These are phyloP conservation scores for Melanomma pulvis-pyrius DNA, from an alignment of 495 filamentous ascomycete genomes.

Conservation along the genomic window DNA sequence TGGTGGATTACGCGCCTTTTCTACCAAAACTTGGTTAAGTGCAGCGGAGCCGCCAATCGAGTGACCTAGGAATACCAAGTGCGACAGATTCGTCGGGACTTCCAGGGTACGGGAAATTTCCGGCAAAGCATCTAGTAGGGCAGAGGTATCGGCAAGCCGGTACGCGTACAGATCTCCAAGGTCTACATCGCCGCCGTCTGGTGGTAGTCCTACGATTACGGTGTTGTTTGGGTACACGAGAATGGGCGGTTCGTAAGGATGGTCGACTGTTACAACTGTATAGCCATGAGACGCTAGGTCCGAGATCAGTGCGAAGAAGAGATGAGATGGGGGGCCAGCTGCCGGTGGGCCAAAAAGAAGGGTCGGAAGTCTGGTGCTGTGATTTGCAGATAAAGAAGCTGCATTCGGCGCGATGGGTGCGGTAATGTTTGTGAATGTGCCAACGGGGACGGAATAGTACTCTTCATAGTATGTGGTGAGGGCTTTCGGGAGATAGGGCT, in stretches of 20 bases:
- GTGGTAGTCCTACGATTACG: conserved; percentile 6
- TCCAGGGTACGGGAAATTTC: background rate
- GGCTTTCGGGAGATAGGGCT: background rate
- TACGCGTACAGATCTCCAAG: background rate
- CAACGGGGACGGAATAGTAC: background rate
- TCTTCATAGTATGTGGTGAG: conserved; percentile 2
- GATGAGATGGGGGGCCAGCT: conserved; percentile 5
- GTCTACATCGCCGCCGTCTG: background rate
- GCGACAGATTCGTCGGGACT: conserved; percentile 1
- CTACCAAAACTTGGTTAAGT: conserved; percentile 36
- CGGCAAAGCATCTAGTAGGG: conserved; percentile 16
- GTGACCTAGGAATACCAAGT: conserved; percentile 45
- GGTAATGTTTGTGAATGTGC: conserved; percentile 20
- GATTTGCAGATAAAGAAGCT: background rate
- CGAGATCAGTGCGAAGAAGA: conserved; percentile 5
- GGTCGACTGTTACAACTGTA: conserved; percentile 52
- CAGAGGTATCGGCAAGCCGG: conserved; percentile 16
- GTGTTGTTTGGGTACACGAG: conserved; percentile 55
- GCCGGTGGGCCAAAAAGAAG: conserved; percentile 12
- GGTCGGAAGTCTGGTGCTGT: conserved; percentile 5
- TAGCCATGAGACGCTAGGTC: conserved; percentile 19
- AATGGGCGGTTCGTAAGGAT: conserved; percentile 53
- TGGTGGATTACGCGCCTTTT: no score
- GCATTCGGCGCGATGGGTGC: background rate
- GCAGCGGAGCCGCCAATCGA: conserved; percentile 58